A percentile compares a stretch with the other conserved stretches of the same genome.
These are phyloP conservation scores for Tricholoma sp. DNA, from an alignment of 768 basidiomycete genomes.

Conservation along the genomic window DNA sequence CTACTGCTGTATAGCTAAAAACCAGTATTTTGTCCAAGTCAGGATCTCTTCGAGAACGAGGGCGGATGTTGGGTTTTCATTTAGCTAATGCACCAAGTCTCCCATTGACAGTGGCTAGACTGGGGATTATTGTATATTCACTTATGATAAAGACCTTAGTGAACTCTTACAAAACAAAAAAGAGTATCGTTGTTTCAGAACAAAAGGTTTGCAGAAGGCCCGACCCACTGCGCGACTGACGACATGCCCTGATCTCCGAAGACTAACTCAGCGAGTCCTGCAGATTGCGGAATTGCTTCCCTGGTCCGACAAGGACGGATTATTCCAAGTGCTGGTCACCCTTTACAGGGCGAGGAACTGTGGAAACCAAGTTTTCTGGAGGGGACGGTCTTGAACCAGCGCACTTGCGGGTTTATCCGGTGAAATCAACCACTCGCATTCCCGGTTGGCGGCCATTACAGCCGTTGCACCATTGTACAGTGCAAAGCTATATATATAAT, in stretches of 20 bases:
- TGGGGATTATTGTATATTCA: too few species aligned
- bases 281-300: constrained; percentile 92
- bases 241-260: constrained; percentile 82
- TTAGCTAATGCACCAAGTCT: too few species aligned
- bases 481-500: background rate
- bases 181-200: too few species aligned
- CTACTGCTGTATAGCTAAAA: too few species aligned
- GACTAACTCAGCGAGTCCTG: constrained; percentile 89
- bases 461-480: constrained; percentile 56
- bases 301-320: constrained; percentile 80
- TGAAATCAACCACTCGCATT: constrained; percentile 67
- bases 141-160: too few species aligned
- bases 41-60: too few species aligned
- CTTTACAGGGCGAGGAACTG: constrained; percentile 61
- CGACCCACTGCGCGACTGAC: constrained; percentile 81
- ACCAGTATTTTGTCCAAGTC: too few species aligned
- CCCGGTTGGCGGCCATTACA: constrained; percentile 80
- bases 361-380: constrained; percentile 92
- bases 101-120: too few species aligned
- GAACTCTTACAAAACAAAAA: too few species aligned
- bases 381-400: constrained; percentile 93
- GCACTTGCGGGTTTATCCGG: constrained; percentile 63
- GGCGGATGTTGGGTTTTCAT: too few species aligned
- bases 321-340: constrained; percentile 70
- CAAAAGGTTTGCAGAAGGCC: constrained; percentile 73